Evolutionary conservation across 179 eudicot genomes (phyloP), one percentile per base, ranked within the genome.

Genomic region (Nepenthes alata): DNA sequence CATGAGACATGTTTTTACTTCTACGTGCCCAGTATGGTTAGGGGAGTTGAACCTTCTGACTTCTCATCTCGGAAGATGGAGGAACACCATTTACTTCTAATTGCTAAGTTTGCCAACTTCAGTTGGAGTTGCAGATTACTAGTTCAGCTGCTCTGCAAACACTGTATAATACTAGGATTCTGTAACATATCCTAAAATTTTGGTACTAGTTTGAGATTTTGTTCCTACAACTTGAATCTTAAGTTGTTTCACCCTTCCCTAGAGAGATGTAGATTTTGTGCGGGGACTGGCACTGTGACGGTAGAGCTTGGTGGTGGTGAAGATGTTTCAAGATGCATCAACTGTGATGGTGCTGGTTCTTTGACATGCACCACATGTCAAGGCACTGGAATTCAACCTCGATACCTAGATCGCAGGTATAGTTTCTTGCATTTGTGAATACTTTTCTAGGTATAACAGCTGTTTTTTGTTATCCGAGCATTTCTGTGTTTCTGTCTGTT

Each of bases 311-410:
- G 97, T 25, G 96, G 89, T 4, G 83, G 66, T 5, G 96, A 91
- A 77, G 91, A 91, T 75, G 85, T 85, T 37, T 91, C 97, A 0
- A 60, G 59, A 56, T 91, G 97, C 83, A 82, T 91, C 55, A 91
- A 91, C 56, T 91, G 95, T 64, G 97, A 88, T 25, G 97, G 93
- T 62, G 80, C 55, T 57, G 97, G 97, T 69, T 69, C 88, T 59
- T 72, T 90, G 71, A 88, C 97, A 12, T 90, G 97, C 77, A 90
- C 97, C 58, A 90, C 97, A 9, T 90, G 97, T 75, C 97, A 90
- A 71, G 97, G 97, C 72, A 71, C 80, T 59, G 90, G 97, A 7
- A 85, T 90, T 67, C 97, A 90, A 76, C 97, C 97, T 65, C 82
- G 97, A 52, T 90, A 88, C 77, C 97, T 90, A 67, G 97, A 90